Percentiles rank a stretch among this genome's conserved stretches.
phyloP scores from a whole-genome alignment of 2,329 filamentous ascomycete genomes.

The Colletotrichum euphorbiae region DNA sequence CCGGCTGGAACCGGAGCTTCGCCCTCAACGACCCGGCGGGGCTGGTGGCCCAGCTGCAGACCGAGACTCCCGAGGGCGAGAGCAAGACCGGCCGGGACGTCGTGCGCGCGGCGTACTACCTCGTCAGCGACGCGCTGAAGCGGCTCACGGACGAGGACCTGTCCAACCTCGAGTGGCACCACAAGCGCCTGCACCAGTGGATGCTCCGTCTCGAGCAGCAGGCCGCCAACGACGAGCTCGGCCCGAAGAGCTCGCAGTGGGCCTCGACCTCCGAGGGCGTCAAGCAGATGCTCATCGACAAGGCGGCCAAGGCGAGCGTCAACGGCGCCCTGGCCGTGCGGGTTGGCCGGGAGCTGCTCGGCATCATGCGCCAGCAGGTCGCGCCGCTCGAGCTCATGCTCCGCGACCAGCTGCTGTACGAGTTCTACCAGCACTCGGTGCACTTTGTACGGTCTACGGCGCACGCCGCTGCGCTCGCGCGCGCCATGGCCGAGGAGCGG shows the following conservation, averaged over 20 bases:
- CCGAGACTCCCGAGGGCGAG: too few species aligned
- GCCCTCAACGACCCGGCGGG: too few species aligned
- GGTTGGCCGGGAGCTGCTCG: constrained; percentile 20
- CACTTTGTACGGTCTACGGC: too few species aligned
- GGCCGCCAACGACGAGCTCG: constrained; percentile 9
- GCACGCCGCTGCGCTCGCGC: too few species aligned
- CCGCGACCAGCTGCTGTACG: too few species aligned
- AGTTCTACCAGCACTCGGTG: too few species aligned
- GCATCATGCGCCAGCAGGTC: too few species aligned
- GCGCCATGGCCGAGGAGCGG: too few species aligned
- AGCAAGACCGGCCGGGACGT: constrained; percentile 22
- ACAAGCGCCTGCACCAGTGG: constrained; percentile 24
- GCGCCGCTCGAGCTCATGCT: too few species aligned
- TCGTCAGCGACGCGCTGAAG: constrained; percentile 25
- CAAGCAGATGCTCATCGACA: constrained; percentile 34
- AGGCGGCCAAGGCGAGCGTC: constrained; percentile 21
- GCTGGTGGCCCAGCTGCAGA: too few species aligned
- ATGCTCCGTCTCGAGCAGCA: constrained; percentile 20
- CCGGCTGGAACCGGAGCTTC: too few species aligned
- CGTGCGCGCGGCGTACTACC: constrained; percentile 16
- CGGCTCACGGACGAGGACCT: constrained; percentile 2
- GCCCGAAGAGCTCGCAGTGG: constrained; percentile 23
- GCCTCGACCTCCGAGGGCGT: constrained; percentile 20
- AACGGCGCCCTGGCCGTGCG: constrained; percentile 19
- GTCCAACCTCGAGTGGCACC: constrained; percentile 21